phyloP scores from a whole-genome alignment of 1,139 yeast genomes.

The Geotrichum phurueaensis region DNA sequence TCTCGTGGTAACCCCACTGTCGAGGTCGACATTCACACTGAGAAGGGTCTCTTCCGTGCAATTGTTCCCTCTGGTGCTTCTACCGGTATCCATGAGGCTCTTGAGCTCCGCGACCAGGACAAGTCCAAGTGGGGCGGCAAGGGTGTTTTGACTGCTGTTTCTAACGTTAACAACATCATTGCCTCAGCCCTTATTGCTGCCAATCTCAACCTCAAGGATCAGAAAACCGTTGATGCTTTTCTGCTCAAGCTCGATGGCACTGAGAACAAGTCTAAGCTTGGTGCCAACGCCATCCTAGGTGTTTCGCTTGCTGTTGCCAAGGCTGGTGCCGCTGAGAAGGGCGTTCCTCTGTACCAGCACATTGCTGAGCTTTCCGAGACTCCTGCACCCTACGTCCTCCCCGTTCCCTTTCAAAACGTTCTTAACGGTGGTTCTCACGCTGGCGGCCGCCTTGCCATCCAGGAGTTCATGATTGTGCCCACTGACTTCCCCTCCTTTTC shows the following conservation, averaged over 20 bases:
- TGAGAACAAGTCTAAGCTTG: constrained; percentile 86
- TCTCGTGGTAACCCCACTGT: constrained; percentile 94
- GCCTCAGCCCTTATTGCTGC: constrained; percentile 82
- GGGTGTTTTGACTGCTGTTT: constrained; percentile 90
- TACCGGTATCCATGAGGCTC: constrained; percentile 91
- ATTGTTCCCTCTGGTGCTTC: constrained; percentile 97
- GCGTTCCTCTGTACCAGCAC: constrained; percentile 81
- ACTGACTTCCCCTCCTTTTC: constrained; percentile 78
- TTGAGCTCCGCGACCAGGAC: constrained; percentile 93
- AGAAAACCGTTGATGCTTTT: constrained; percentile 73
- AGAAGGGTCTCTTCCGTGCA: constrained; percentile 80
- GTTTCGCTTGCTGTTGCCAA: constrained; percentile 89
- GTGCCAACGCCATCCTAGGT: constrained; percentile 95
- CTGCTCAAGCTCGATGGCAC: constrained; percentile 80
- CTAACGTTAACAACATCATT: constrained; percentile 81
- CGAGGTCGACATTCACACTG: constrained; percentile 87
- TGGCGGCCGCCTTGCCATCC: constrained; percentile 97
- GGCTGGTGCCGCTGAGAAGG: constrained; percentile 91
- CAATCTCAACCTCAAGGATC: constrained; percentile 69
- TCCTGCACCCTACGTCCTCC: constrained; percentile 70
- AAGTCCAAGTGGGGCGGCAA: constrained; percentile 91
- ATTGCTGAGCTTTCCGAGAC: constrained; percentile 65
- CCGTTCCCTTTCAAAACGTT: constrained; percentile 96
- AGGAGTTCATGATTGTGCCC: constrained; percentile 98
- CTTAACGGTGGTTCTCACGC: constrained; percentile 99